Conservation (phyloP, 1,284 basidiomycete genomes). For the Cerrena zonata region DNA sequence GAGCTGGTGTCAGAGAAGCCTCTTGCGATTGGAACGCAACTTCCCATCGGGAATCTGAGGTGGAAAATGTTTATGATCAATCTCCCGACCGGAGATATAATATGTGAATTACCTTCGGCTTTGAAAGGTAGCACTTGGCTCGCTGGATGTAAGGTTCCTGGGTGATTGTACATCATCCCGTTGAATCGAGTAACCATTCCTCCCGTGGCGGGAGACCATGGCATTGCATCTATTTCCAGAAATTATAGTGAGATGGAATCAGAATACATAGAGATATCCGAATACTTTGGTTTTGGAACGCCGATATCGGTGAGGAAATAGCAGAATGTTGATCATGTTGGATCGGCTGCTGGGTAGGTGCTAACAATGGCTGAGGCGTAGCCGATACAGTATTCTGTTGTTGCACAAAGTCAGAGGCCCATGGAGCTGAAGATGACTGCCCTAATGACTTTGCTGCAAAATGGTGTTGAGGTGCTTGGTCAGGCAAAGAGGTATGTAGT, state of each 20-base stretch:
- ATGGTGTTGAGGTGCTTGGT: slow-evolving; percentile 19
- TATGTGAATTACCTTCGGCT: not conserved
- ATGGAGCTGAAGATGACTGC: not conserved
- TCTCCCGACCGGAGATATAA: too few relatives aligned
- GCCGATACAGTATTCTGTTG: not conserved
- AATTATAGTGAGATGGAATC: too few relatives aligned
- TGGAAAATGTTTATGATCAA: not conserved
- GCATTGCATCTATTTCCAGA: not conserved
- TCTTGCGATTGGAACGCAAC: slow-evolving; percentile 59
- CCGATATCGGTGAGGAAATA: not conserved
- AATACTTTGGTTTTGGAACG: too few relatives aligned
- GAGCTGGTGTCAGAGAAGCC: slow-evolving; percentile 22
- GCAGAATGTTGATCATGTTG: slow-evolving; percentile 24
- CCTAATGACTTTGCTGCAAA: slow-evolving; percentile 18
- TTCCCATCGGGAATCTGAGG: slow-evolving; percentile 45
- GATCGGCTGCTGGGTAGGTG: not conserved
- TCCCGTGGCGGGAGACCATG: not conserved
- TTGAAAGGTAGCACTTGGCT: not conserved
- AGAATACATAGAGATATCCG: too few relatives aligned
- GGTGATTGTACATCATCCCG: not conserved
- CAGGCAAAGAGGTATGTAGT: slow-evolving; percentile 51
- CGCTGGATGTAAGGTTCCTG: not conserved
- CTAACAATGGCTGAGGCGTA: slow-evolving; percentile 23
- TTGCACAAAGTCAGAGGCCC: not conserved
- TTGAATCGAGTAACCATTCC: not conserved